A percentile compares a stretch with the other conserved stretches of the same genome.
These are phyloP conservation scores for Gastrolobium bilobum DNA, from an alignment of 306 rosid species.

Conservation along the genomic window DNA sequence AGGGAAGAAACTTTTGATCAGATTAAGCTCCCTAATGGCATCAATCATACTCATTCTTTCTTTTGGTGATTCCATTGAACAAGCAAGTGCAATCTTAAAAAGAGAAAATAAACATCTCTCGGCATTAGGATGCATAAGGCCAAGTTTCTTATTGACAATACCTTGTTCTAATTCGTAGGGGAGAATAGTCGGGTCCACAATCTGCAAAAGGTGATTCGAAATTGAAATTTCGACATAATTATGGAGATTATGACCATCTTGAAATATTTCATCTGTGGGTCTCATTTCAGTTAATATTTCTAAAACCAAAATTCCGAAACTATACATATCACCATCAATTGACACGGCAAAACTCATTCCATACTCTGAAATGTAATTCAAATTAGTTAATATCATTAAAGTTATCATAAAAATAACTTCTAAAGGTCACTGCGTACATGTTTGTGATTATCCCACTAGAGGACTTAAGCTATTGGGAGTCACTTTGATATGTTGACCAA, in stretches of 20 bases:
- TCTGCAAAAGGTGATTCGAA: background rate
- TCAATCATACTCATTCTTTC: no score
- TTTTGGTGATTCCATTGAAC: no score
- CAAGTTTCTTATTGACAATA: background rate
- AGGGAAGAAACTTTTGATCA: slow-evolving; percentile 26
- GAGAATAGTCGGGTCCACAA: slow-evolving; percentile 1
- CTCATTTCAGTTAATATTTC: slow-evolving; percentile 42
- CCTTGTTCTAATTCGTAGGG: background rate
- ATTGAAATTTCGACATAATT: background rate
- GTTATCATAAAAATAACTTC: background rate
- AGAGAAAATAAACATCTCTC: slow-evolving; percentile 17
- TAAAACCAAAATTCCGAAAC: slow-evolving; percentile 47
- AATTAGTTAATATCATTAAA: background rate
- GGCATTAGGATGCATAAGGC: background rate
- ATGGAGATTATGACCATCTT: background rate
- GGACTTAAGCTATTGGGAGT: no score
- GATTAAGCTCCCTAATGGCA: no score
- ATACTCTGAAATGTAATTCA: background rate
- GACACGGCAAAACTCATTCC: no score
- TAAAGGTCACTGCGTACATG: no score
- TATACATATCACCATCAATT: background rate
- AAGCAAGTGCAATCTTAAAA: no score
- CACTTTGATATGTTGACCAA: no score
- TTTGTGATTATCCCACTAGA: no score
- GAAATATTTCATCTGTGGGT: background rate